phyloP scores from a whole-genome alignment of 1,284 basidiomycete genomes.

The Ceraceosorus bombacis region DNA sequence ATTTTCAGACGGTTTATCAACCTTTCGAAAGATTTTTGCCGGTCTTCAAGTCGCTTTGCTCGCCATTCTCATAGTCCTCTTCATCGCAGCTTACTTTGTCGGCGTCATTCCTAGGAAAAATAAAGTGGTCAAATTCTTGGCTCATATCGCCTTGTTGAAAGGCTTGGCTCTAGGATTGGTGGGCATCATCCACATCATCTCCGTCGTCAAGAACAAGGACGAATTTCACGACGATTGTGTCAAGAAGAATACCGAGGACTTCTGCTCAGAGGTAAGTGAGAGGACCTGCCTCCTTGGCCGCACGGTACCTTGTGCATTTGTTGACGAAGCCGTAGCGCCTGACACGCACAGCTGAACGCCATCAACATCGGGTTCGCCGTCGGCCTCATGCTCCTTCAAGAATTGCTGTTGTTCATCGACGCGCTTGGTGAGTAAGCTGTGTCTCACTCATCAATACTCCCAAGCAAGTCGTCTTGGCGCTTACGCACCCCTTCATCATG shows the following conservation, averaged over 20 bases:
- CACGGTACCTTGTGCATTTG: neutral
- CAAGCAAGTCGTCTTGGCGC: too few species aligned
- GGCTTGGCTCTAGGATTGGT: neutral
- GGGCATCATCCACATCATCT: constrained; percentile 1
- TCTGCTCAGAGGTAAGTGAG: neutral
- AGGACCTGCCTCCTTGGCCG: too few species aligned
- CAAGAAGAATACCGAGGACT: neutral
- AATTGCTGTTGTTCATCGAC: neutral
- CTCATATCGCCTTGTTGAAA: neutral
- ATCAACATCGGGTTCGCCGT: neutral
- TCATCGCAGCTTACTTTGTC: neutral
- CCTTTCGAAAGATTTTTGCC: neutral
- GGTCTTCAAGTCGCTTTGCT: constrained; percentile 1
- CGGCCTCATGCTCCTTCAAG: neutral
- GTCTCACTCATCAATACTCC: too few species aligned
- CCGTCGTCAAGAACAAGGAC: constrained; percentile 2
- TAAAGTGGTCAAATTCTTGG: neutral
- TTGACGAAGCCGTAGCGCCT: neutral
- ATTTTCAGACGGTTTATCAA: neutral
- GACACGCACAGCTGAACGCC: neutral
- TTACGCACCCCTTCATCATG: too few species aligned
- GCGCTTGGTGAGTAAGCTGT: neutral
- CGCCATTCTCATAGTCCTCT: neutral
- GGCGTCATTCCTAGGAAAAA: neutral
- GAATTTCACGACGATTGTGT: neutral